phyloP scores from a whole-genome alignment of 2,329 filamentous ascomycete species.

The Raffaelea arxii region DNA sequence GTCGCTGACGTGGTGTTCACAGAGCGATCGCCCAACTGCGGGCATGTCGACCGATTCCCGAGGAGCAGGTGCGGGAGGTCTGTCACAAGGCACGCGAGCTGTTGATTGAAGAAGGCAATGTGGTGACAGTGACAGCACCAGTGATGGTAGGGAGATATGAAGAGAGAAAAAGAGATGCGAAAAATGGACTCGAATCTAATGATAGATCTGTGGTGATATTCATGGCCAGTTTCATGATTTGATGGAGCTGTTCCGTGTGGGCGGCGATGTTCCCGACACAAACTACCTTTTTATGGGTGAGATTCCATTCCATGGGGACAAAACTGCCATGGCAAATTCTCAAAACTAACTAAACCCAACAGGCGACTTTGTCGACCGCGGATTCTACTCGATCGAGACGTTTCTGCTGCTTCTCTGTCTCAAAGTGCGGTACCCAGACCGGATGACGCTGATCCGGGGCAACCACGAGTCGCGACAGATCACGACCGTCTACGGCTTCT shows the following conservation, averaged over 20 bases:
- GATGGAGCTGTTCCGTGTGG: slow-evolving; percentile 93
- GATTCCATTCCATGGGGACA: too few relatives aligned
- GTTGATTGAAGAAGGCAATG: slow-evolving; percentile 94
- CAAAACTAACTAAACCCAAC: not conserved
- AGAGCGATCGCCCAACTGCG: slow-evolving; percentile 94
- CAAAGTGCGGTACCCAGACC: slow-evolving; percentile 94
- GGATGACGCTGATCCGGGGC: slow-evolving; percentile 90
- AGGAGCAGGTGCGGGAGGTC: slow-evolving; percentile 88
- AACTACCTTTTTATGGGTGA: slow-evolving; percentile 95
- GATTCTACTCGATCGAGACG: slow-evolving; percentile 95
- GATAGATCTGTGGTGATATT: slow-evolving; percentile 86
- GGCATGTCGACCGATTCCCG: slow-evolving; percentile 91
- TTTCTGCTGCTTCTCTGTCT: slow-evolving; percentile 92
- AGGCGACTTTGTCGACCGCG: slow-evolving; percentile 96
- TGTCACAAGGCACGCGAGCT: slow-evolving; percentile 96
- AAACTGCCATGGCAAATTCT: too few relatives aligned
- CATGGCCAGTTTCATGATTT: slow-evolving; percentile 94
- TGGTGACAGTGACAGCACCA: slow-evolving; percentile 87
- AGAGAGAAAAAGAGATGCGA: not conserved
- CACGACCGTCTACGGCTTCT: slow-evolving; percentile 95
- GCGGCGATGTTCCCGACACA: slow-evolving; percentile 87
- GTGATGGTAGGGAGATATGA: slow-evolving; percentile 58
- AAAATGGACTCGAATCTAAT: not conserved
- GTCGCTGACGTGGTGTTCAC: slow-evolving; percentile 6
- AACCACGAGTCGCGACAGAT: slow-evolving; percentile 97